Base-by-base conservation (phyloP, 2,329 filamentous ascomycete genomes). In the Colletotrichum magnum region DNA sequence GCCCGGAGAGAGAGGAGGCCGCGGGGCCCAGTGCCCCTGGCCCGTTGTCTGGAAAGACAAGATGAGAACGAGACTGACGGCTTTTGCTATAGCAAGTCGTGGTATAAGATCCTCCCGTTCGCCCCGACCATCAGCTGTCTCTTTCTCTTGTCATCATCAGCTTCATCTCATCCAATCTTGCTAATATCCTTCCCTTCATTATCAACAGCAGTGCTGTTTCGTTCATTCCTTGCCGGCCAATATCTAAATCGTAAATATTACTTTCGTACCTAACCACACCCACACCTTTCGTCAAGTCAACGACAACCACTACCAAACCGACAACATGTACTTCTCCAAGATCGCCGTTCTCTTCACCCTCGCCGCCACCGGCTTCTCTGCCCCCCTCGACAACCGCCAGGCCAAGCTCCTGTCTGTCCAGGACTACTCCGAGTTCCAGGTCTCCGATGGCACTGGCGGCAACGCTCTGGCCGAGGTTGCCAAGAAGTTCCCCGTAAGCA, bases 401-500 rank as follows among this genome's bases (percentile, higher is more conserved):
- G 58, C 68, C 58, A 68, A 68, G 41, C 48, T 68, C 10, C 53
- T 68, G 6, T 47, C 68, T 10, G 64, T 64, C 32, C 67, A 69
- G 51, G 64, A 63, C 68, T 70, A 70, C 53, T 63, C 68, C 9
- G 21, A 70, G 28, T 70, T 88, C 76, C 83, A 84, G 72, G 79
- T 89, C 58, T 85, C 85, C 0, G 82, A 82, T 52, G 87, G 87
- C 3, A 78, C 82, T 10, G 85, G 82, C 24, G 86, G 87, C 60
- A 84, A 88, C 53, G 87, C 86, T 13, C 80, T 88, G 21, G 82
- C 78, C 1, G 86, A 89, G 76, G 87, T 87, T 62, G 79, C 86
- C 53, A 82, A 84, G 61, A 84, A 86, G 71, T 89, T 89, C 74
- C 85, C 87, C 0, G 86, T 86, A 77, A 54, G 79, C 73, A 51